Evolutionary conservation across 1,284 basidiomycete species (phyloP).

Genomic region (Meripilus lineatus): DNA sequence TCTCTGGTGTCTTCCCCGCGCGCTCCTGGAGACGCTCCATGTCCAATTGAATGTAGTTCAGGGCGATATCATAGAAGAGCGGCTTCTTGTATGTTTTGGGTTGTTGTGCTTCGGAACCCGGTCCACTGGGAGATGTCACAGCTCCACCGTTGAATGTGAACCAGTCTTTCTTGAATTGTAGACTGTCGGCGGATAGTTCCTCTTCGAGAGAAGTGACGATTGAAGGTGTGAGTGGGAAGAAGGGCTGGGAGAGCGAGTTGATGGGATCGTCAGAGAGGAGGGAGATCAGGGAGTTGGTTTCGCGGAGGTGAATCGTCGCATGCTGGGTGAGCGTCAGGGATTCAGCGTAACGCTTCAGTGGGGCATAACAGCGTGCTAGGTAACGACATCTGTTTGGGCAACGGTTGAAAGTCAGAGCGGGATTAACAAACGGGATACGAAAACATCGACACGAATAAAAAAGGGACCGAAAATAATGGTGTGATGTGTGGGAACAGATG

Average conservation of each 20-base stretch:
- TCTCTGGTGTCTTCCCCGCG: slow-evolving; percentile 52
- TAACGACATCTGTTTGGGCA: slow-evolving; percentile 74
- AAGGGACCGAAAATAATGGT: background rate
- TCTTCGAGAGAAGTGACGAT: slow-evolving; percentile 46
- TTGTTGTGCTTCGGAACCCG: too few relatives aligned
- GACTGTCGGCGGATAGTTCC: slow-evolving; percentile 43
- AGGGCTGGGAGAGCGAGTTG: slow-evolving; percentile 33
- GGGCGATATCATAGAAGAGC: slow-evolving; percentile 90
- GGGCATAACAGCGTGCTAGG: slow-evolving; percentile 65
- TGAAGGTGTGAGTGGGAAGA: slow-evolving; percentile 50
- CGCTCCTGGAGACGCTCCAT: slow-evolving; percentile 71
- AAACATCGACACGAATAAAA: too few relatives aligned
- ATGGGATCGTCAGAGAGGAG: slow-evolving; percentile 39
- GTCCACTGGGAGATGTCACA: slow-evolving; percentile 25
- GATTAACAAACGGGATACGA: too few relatives aligned
- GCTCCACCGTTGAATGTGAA: slow-evolving; percentile 72
- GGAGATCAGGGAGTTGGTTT: slow-evolving; percentile 48
- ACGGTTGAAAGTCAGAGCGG: too few relatives aligned
- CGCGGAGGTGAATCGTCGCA: slow-evolving; percentile 65
- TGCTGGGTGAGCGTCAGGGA: slow-evolving; percentile 66
- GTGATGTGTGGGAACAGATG: background rate
- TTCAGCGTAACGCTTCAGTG: slow-evolving; percentile 67
- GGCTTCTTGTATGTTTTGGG: slow-evolving; percentile 65
- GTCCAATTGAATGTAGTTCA: slow-evolving; percentile 85
- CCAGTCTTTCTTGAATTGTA: slow-evolving; percentile 72